phyloP scores from a whole-genome alignment of 495 filamentous ascomycete species.

The Neurospora sp. region DNA sequence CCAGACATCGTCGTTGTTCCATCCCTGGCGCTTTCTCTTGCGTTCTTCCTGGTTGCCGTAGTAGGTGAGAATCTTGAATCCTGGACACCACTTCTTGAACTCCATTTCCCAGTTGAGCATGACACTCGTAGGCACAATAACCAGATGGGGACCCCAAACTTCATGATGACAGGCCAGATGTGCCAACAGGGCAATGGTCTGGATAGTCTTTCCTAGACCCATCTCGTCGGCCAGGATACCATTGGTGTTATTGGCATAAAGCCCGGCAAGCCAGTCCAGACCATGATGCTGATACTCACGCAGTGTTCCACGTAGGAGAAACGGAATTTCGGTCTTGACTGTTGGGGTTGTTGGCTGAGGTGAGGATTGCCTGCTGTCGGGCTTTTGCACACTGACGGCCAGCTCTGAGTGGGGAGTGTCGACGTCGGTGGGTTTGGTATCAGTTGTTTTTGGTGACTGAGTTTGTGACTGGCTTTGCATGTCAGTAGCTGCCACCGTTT shows the following conservation, averaged over 20 bases:
- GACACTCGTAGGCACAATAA: conserved; percentile 95
- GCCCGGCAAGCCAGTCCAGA: conserved; percentile 87
- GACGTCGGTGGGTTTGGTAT: conserved; percentile 57
- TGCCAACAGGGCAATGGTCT: conserved; percentile 90
- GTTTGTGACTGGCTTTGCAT: conserved; percentile 34
- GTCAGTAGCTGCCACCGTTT: conserved; percentile 29
- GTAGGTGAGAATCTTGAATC: conserved; percentile 97
- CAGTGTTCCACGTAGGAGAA: conserved; percentile 80
- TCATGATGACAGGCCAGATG: conserved; percentile 86
- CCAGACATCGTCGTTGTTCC: conserved; percentile 84
- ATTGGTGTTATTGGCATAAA: conserved; percentile 89
- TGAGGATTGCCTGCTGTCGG: conserved; percentile 32
- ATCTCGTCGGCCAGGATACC: conserved; percentile 99
- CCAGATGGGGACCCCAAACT: conserved; percentile 91
- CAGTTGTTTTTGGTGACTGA: conserved; percentile 50
- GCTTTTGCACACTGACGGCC: conserved; percentile 24
- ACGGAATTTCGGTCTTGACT: conserved; percentile 65
- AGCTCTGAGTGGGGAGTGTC: conserved; percentile 57
- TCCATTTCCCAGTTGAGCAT: conserved; percentile 99
- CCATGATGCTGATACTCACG: conserved; percentile 97
- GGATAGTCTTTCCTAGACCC: conserved; percentile 98
- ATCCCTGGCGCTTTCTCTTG: conserved; percentile 78
- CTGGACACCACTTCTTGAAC: conserved; percentile 98
- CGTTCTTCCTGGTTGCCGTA: conserved; percentile 91
- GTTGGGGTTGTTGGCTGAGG: conserved; percentile 31